A percentile compares a stretch with the other conserved stretches of the same genome.
phyloP scores from a whole-genome alignment of 495 filamentous ascomycete genomes.

The Halenospora varia region DNA sequence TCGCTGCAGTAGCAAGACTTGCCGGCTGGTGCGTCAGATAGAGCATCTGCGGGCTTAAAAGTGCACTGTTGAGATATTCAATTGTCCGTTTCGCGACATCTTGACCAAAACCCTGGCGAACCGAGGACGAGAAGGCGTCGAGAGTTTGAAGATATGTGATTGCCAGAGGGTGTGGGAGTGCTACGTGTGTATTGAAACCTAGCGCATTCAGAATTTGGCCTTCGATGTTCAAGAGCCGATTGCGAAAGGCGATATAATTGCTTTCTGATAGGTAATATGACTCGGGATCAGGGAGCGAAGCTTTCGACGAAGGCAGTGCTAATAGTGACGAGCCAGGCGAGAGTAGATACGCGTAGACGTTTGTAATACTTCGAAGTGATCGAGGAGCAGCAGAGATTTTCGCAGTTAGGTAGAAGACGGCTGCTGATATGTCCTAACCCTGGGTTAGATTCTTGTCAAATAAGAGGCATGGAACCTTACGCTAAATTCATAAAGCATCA shows the following conservation, averaged over 20 bases:
- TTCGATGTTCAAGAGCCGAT: constrained; percentile 65
- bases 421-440: constrained; percentile 72
- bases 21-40: constrained; percentile 91
- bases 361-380: constrained; percentile 72
- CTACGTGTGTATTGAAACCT: constrained; percentile 77
- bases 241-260: constrained; percentile 57
- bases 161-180: constrained; percentile 80
- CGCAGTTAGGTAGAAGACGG: constrained; percentile 73
- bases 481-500: constrained; percentile 43
- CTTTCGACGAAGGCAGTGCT: constrained; percentile 18
- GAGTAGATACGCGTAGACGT: constrained; percentile 79
- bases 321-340: constrained; percentile 59
- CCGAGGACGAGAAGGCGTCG: constrained; percentile 43
- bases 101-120: constrained; percentile 17
- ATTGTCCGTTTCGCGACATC: constrained; percentile 59
- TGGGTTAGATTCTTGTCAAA: not conserved
- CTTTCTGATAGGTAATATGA: constrained; percentile 72
- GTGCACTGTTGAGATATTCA: constrained; percentile 70
- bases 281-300: constrained; percentile 43
- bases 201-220: constrained; percentile 69
- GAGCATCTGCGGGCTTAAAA: constrained; percentile 83
- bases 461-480: constrained; percentile 23
- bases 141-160: constrained; percentile 92
- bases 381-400: constrained; percentile 78
- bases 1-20: constrained; percentile 77